Base-by-base conservation (phyloP, 202 grass and related monocot species). In the Carex arenaria region DNA sequence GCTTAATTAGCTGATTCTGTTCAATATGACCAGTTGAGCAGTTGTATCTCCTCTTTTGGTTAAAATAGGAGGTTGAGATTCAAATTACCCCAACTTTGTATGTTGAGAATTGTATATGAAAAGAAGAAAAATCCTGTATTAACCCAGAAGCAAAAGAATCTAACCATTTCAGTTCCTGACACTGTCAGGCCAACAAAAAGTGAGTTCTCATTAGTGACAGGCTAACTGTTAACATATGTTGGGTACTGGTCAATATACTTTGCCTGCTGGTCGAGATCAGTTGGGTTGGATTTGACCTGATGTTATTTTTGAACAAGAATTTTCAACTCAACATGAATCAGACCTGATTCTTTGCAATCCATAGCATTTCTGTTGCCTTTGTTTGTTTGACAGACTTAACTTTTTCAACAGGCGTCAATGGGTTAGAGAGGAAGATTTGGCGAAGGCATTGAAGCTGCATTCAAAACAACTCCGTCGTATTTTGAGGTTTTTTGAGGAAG, bases 401-500 rank as follows among this genome's bases (percentile, higher is more conserved):
- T 82, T 60, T 34, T 90, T 77, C 20, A 4, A 71, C 78, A 98
- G 95, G 72, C 92, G 92, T 6, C 95, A 93, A 61, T 98, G 95
- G 95, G 95, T 95, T 31, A 82, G 91, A 36, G 95, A 98, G 69
- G 95, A 98, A 88, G 95, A 98, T 90, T 82, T 98, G 77, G 95
- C 95, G 57, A 98, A 98, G 86, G 47, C 90, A 28, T 71, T 98
- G 84, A 98, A 92, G 72, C 89, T 98, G 62, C 95, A 98, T 76
- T 92, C 89, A 1, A 98, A 98, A 79, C 93, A 98, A 86, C 84
- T 95, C 38, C 89, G 93, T 2, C 90, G 90, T 72, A 88, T 93
- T 80, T 90, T 98, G 75, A 87, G 93, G 17, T 98, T 98, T 87
- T 95, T 98, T 86, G 93, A 98, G 87, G 95, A 98, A 81, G 95